Conservation (phyloP, 257 asterid genomes). For the Fraxinus americana region DNA sequence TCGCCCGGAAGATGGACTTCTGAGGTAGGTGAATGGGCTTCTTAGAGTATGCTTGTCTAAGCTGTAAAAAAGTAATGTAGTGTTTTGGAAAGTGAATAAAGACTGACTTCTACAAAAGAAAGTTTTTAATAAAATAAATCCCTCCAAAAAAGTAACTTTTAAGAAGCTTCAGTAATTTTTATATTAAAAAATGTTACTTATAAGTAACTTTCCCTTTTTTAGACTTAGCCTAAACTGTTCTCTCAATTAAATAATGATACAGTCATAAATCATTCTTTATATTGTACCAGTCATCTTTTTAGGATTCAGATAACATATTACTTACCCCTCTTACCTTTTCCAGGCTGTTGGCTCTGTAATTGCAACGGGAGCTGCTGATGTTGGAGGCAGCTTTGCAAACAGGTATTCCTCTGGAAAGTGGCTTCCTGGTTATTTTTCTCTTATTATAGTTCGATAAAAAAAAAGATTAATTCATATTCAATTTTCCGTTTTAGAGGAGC, state of each 20-base stretch:
- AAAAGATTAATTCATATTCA: not conserved
- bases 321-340: not conserved
- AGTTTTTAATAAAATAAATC: not conserved
- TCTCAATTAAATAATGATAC: not conserved
- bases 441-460: not conserved
- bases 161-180: not conserved
- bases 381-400: constrained; percentile 13
- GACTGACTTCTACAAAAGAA: not conserved
- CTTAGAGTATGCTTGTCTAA: not conserved
- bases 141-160: not conserved
- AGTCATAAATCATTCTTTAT: not conserved
- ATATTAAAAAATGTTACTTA: not conserved
- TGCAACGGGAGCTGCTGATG: constrained; percentile 24
- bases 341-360: constrained; percentile 19
- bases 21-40: constrained; percentile 17
- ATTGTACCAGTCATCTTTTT: not conserved
- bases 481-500: not conserved
- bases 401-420: constrained; percentile 15
- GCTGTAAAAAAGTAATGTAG: not conserved
- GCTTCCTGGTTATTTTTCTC: constrained; percentile 6
- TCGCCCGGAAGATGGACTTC: constrained; percentile 29
- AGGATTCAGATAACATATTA: not conserved
- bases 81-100: not conserved
- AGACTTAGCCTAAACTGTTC: not conserved
- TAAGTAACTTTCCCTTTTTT: not conserved